Conservation (phyloP, 129 eudicot genomes). For the Gnaphalium uliginosum region DNA sequence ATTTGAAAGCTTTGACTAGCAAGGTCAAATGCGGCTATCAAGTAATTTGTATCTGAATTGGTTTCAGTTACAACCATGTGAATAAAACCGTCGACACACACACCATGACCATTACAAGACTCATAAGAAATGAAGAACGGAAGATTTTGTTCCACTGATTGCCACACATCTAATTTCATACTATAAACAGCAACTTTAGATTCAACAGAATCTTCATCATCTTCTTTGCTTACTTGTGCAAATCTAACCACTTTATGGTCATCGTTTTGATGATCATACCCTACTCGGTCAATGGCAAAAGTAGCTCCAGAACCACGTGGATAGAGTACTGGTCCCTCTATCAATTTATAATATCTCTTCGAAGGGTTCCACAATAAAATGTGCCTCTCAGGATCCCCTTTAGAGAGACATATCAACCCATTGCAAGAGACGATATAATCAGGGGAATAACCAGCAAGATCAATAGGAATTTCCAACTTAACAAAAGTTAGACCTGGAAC, state of each 20-base stretch:
- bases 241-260: slow-evolving; percentile 28
- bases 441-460: not conserved
- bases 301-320: slow-evolving; percentile 7
- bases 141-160: slow-evolving; percentile 17
- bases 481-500: slow-evolving; percentile 11
- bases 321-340: slow-evolving; percentile 7
- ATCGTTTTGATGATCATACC: slow-evolving; percentile 25
- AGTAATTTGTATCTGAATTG: not conserved
- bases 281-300: not conserved
- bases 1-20: slow-evolving; percentile 21
- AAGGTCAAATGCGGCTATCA: slow-evolving; percentile 34
- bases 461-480: slow-evolving; percentile 12
- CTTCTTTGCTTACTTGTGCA: not conserved
- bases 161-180: slow-evolving; percentile 26
- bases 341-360: slow-evolving; percentile 14
- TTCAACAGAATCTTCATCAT: not conserved
- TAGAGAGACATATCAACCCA: slow-evolving; percentile 29
- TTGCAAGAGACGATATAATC: slow-evolving; percentile 24
- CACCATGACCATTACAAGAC: slow-evolving; percentile 8
- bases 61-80: slow-evolving; percentile 20
- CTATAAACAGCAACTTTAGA: slow-evolving; percentile 22
- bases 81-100: slow-evolving; percentile 16
- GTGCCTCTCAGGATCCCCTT: not conserved
- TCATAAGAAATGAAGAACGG: slow-evolving; percentile 2
- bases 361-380: slow-evolving; percentile 32